A percentile compares a stretch with the other conserved stretches of the same genome.
Conservation (phyloP, 1,284 basidiomycete genomes). For the Cerrena zonata region DNA sequence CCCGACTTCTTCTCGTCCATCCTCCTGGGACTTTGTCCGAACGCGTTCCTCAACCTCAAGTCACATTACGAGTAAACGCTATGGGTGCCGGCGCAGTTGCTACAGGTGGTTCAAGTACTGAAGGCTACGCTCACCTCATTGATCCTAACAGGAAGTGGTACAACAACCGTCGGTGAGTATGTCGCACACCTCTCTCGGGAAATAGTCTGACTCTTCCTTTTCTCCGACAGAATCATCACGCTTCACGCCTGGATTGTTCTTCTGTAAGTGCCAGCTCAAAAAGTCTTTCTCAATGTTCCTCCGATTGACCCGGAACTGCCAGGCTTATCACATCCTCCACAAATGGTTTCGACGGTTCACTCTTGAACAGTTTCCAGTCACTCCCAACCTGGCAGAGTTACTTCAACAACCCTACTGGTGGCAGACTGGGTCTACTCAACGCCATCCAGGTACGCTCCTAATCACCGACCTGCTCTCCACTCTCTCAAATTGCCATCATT, state of each 20-base stretch:
- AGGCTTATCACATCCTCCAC: constrained; percentile 72
- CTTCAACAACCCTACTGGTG: constrained; percentile 50
- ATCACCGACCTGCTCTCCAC: not conserved
- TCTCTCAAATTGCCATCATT: too few relatives aligned
- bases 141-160: constrained; percentile 67
- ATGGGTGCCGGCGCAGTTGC: constrained; percentile 41
- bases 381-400: constrained; percentile 55
- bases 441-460: constrained; percentile 58
- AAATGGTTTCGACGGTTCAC: constrained; percentile 71
- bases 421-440: constrained; percentile 65
- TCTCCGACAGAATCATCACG: constrained; percentile 43
- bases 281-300: too few relatives aligned
- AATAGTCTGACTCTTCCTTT: constrained; percentile 7
- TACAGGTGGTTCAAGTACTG: constrained; percentile 14
- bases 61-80: constrained; percentile 24
- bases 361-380: constrained; percentile 74
- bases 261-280: constrained; percentile 39
- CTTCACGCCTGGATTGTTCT: constrained; percentile 67
- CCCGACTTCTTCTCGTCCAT: constrained; percentile 24
- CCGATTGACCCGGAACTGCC: constrained; percentile 12
- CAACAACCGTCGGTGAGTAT: constrained; percentile 58
- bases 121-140: constrained; percentile 49
- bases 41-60: constrained; percentile 19
- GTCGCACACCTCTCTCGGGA: not conserved
- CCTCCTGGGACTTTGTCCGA: constrained; percentile 28